Conservation (phyloP, 495 filamentous ascomycete genomes). For the Hypoxylon fuscum region DNA sequence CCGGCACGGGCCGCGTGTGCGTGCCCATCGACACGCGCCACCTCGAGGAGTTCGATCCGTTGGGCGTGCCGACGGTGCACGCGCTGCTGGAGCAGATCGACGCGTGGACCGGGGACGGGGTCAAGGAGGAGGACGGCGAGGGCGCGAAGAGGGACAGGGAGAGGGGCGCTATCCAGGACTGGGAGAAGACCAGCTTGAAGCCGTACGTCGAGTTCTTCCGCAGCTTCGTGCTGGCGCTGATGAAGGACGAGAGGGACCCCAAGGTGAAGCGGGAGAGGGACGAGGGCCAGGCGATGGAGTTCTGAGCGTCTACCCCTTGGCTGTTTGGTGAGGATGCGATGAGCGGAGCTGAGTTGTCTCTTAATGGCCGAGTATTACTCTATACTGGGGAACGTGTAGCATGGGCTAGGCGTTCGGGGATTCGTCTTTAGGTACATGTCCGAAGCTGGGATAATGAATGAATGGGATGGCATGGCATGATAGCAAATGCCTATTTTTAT, state of each 20-base stretch:
- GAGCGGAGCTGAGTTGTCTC: too few species aligned
- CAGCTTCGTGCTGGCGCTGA: slow-evolving; percentile 75
- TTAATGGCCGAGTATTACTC: too few species aligned
- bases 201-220: slow-evolving; percentile 92
- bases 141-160: slow-evolving; percentile 48
- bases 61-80: slow-evolving; percentile 86
- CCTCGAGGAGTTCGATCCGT: slow-evolving; percentile 84
- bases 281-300: slow-evolving; percentile 64
- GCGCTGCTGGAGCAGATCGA: slow-evolving; percentile 83
- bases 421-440: slow-evolving; percentile 4
- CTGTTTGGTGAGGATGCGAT: background rate
- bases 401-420: slow-evolving; percentile 28
- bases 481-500: background rate
- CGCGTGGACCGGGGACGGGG: slow-evolving; percentile 58
- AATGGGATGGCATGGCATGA: background rate
- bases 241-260: slow-evolving; percentile 80
- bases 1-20: slow-evolving; percentile 91
- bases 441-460: slow-evolving; percentile 10
- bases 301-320: slow-evolving; percentile 48
- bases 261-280: slow-evolving; percentile 77
- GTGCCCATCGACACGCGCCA: slow-evolving; percentile 84
- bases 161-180: slow-evolving; percentile 70
- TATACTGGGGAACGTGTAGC: too few species aligned
- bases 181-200: slow-evolving; percentile 95
- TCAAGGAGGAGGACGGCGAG: slow-evolving; percentile 37